Evolutionary conservation across 73 alveolate species (phyloP).

Genomic region (Blepharisma japonicum): DNA sequence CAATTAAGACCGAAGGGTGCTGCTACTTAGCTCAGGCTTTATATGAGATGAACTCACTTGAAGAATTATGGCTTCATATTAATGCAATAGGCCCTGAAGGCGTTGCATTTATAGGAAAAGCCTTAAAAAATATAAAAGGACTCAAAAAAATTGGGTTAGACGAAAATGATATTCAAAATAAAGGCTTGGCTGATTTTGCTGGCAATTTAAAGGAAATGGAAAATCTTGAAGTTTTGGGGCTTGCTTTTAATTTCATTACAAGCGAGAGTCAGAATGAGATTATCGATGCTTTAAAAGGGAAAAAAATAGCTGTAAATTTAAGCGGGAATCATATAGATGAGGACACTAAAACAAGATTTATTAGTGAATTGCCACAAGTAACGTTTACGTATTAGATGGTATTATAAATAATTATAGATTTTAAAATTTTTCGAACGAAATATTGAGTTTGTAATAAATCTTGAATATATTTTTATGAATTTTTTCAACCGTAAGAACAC

Average conservation of each 20-base stretch:
- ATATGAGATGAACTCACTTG: background rate
- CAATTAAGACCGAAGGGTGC: background rate
- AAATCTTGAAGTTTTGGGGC: background rate
- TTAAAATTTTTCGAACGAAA: too few species aligned
- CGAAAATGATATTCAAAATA: slow-evolving; percentile 15
- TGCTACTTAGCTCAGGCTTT: background rate
- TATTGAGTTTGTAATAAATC: too few species aligned
- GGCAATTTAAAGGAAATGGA: background rate
- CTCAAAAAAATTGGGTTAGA: background rate
- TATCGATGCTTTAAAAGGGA: too few species aligned
- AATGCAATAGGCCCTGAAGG: slow-evolving; percentile 22
- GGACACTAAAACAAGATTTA: too few species aligned
- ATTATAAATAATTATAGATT: too few species aligned
- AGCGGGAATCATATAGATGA: too few species aligned
- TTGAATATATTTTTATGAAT: too few species aligned
- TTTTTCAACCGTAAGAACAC: too few species aligned
- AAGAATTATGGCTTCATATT: slow-evolving; percentile 17
- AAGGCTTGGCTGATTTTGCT: background rate
- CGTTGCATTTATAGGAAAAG: slow-evolving; percentile 1
- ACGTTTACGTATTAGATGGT: too few species aligned
- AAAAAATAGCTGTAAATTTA: too few species aligned
- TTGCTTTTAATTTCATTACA: slow-evolving; percentile 10
- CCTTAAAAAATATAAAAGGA: background rate
- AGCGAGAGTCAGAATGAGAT: background rate
- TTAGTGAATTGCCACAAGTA: too few species aligned